Evolutionary conservation across 768 basidiomycete species (phyloP).

Genomic region (Trametes coccinea): DNA sequence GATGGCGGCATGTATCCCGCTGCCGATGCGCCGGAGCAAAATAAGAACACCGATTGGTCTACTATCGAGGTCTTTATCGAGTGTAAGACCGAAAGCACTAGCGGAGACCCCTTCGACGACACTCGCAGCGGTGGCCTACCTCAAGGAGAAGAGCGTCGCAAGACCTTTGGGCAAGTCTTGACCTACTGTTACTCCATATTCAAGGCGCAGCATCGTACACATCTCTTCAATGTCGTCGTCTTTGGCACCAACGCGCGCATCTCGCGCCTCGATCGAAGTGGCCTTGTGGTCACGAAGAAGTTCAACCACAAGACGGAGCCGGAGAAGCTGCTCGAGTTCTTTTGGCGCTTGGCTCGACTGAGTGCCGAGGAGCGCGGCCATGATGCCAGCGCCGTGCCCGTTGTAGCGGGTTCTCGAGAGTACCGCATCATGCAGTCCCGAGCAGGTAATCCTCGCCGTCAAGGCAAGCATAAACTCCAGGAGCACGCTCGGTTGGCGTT

Average conservation of each 20-base stretch:
- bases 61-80: slow-evolving; percentile 3
- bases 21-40: not conserved
- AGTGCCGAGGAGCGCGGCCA: not conserved
- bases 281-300: not conserved
- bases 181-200: not conserved
- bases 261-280: slow-evolving; percentile 1
- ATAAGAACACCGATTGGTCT: not conserved
- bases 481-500: not conserved
- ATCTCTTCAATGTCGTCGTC: slow-evolving; percentile 3
- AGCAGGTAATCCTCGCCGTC: not conserved
- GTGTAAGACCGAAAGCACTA: not conserved
- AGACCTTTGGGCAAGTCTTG: not conserved
- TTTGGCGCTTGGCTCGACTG: not conserved
- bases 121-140: not conserved
- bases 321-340: not conserved
- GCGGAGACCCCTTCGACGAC: slow-evolving; percentile 4
- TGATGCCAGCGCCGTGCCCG: not conserved
- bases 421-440: not conserved
- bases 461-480: not conserved
- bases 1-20: slow-evolving; percentile 2
- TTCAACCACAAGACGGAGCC: slow-evolving; percentile 10
- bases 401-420: not conserved
- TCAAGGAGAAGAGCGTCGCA: too few species aligned
- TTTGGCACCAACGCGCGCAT: slow-evolving; percentile 3
- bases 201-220: not conserved